These are phyloP conservation scores for Arthrobotrys entomopaga DNA, from an alignment of 2,329 filamentous ascomycete genomes.

Conservation along the genomic window DNA sequence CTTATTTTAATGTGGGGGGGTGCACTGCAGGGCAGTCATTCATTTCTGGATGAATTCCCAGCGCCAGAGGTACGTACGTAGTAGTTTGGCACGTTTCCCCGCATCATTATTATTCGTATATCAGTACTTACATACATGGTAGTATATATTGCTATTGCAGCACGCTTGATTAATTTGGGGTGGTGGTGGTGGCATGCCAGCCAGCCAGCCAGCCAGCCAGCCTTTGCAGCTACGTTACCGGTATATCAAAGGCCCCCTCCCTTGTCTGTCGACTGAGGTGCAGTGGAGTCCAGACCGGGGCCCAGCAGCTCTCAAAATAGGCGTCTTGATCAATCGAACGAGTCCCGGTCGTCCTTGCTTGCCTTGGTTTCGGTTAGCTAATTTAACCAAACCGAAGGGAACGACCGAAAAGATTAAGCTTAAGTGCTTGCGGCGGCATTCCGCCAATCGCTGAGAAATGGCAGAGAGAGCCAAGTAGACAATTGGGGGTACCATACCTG, in stretches of 20 bases:
- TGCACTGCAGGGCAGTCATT: neutral
- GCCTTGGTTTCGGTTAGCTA: constrained; percentile 54
- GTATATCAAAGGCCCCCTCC: too few relatives aligned
- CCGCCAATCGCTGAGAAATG: constrained; percentile 13
- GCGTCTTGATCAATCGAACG: neutral
- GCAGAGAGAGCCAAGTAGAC: too few relatives aligned
- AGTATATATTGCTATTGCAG: neutral
- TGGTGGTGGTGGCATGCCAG: neutral
- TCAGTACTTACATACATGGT: too few relatives aligned
- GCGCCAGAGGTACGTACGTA: neutral
- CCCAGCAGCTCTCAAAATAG: neutral
- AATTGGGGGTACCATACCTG: constrained; percentile 9
- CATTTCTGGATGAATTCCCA: constrained; percentile 52
- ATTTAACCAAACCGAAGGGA: constrained; percentile 38
- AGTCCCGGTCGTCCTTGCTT: neutral
- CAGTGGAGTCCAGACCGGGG: too few relatives aligned
- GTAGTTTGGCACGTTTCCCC: constrained; percentile 15
- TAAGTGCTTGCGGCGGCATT: constrained; percentile 36
- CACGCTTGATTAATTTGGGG: neutral
- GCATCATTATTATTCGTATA: constrained; percentile 31
- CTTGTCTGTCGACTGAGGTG: too few relatives aligned
- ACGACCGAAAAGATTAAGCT: constrained; percentile 39
- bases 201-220: too few relatives aligned
- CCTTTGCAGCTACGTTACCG: too few relatives aligned
- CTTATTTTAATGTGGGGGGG: too few relatives aligned